Base-by-base conservation (phyloP, 75 land plant species). In the Cupressus sempervirens region DNA sequence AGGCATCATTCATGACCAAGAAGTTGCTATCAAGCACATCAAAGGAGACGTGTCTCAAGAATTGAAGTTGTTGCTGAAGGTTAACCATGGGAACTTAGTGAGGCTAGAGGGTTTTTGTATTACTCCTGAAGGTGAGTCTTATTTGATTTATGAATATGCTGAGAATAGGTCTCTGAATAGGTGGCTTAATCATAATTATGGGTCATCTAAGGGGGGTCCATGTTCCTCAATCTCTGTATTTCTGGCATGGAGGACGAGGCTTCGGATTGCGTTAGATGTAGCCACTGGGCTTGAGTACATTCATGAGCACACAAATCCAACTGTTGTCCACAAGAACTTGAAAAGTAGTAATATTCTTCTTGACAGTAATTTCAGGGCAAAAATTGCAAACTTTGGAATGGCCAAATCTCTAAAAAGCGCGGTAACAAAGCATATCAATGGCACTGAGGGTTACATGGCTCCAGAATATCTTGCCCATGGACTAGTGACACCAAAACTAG, bases 361-460 rank as follows among this genome's bases (percentile, higher is more conserved):
- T 35, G 92, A 91, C 73, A 81, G 54, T 34, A 76, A 48, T 18
- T 81, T 91, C 83, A 88, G 91, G 32, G 92, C 91, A 4, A 91
- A 91, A 43, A 65, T 91, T 70, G 91, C 90, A 15, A 88, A 91
- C 81, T 91, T 91, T 84, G 92, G 82, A 30, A 85, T 91, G 85
- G 90, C 92, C 5, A 89, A 83, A 54, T 84, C 87, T 48, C 85
- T 79, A n/a, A 83, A n/a, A 16, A 38, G 56, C 26, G 62, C 90
- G 10, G 91, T 50, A 10, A 91, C 91, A 12, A 52, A 86, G 73
- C 92, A 91, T 68, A 87, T 87, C 35, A 73, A 84, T n/a, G 92
- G 91, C 13, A 89, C 91, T 45, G 80, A 91, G 74, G 92, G 92
- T 29, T 91, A 91, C 62, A 89, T 89, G 91, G 86, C 92, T n/a